Conservation (phyloP, 768 basidiomycete species). For the Suillus discolor region DNA sequence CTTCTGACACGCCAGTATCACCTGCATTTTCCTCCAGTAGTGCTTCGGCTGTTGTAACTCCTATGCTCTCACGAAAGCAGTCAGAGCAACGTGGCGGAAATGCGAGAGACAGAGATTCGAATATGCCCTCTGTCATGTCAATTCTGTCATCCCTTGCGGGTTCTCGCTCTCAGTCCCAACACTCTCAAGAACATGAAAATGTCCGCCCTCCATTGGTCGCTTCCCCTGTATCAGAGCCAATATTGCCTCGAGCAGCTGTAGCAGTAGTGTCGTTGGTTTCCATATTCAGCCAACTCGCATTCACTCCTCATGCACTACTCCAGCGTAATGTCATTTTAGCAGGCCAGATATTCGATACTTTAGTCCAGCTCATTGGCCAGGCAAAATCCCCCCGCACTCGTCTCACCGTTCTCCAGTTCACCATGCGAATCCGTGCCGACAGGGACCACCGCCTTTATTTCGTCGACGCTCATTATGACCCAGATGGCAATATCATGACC, state of each 20-base stretch:
- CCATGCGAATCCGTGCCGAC: conserved; percentile 88
- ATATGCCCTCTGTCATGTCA: conserved; percentile 63
- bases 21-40: conserved; percentile 31
- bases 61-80: conserved; percentile 58
- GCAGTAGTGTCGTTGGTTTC: conserved; percentile 66
- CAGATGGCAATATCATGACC: conserved; percentile 54
- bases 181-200: conserved; percentile 42
- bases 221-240: conserved; percentile 27
- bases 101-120: conserved; percentile 50
- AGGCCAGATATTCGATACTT: conserved; percentile 50
- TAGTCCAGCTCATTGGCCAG: conserved; percentile 49
- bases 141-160: conserved; percentile 64
- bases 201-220: conserved; percentile 28
- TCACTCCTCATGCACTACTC: conserved; percentile 60
- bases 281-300: conserved; percentile 70
- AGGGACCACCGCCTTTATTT: conserved; percentile 87
- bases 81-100: conserved; percentile 50
- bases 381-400: conserved; percentile 61
- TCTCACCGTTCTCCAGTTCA: conserved; percentile 78
- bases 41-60: conserved; percentile 44
- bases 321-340: conserved; percentile 54
- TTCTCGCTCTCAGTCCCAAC: conserved; percentile 62
- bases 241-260: conserved; percentile 50
- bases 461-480: conserved; percentile 52
- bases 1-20: conserved; percentile 40